phyloP scores from a whole-genome alignment of 2,329 filamentous ascomycete genomes.

The Akanthomyces dipterigenus region DNA sequence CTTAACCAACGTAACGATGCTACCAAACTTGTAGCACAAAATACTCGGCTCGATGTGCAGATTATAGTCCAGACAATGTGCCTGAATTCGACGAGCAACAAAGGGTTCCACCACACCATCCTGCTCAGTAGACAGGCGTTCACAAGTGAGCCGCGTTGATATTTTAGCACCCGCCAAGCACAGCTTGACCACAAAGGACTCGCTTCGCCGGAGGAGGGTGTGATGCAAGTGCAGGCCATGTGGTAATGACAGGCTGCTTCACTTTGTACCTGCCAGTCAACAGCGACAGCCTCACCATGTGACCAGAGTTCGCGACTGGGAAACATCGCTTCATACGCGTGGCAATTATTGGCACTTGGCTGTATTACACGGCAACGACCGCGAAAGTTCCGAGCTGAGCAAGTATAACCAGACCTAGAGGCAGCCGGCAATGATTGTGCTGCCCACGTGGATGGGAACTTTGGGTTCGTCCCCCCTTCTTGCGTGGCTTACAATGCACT shows the following conservation, averaged over 20 bases:
- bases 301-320: background rate
- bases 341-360: background rate
- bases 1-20: background rate
- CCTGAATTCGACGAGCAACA: background rate
- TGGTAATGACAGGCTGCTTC: background rate
- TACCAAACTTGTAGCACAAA: background rate
- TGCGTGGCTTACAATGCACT: background rate
- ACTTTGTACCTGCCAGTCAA: background rate
- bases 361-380: background rate
- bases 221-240: background rate
- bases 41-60: background rate
- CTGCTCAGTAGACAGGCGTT: background rate
- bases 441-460: conserved; percentile 5
- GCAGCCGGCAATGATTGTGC: background rate
- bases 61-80: background rate
- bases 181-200: background rate
- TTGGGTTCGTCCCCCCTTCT: background rate
- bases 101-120: conserved; percentile 2
- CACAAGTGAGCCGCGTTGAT: background rate
- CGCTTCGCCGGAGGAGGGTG: background rate
- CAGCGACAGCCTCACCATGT: background rate
- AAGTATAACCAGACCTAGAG: background rate
- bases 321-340: background rate
- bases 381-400: background rate
- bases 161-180: background rate